Evolutionary conservation across 192 early-diverging fungal species (phyloP), one percentile per base, ranked within the genome.

Genomic region (Mortierella claussenii): DNA sequence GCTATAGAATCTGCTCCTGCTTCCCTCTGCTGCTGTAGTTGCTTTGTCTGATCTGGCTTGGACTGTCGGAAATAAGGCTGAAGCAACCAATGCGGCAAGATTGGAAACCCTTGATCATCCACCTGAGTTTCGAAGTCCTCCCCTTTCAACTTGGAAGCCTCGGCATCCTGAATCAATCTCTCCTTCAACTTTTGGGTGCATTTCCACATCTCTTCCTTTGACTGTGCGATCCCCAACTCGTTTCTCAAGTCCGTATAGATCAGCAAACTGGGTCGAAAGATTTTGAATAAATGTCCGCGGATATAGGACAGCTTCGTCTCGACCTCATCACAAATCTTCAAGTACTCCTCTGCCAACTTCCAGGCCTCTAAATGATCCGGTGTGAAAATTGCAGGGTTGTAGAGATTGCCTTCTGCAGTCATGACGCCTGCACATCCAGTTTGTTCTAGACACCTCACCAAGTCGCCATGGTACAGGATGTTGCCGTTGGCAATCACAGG

Each of bases 401-500:
- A 93, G 12, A 95, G 80, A 60, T 86, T 91, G 1, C 89, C 90
- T 68, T 94, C 93, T 13, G 96, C 97, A 9, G 92, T 86, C 98
- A 99, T 99, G 51, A 98, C 93, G 32, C 95, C 98, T 63, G 92
- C 93, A 27, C 86, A 92, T 26, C 92, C 93, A 11, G 97, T 99
- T 24, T 79, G 71, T 17, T 91, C 89, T 2, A 98, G 55, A 53
- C 96, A 98, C 3, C 85, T 75, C 57, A 93, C 87, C n/a, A 97
- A 81, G 58, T 99, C 97, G 78, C 97, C 93, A 27, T 83, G 81
- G 66, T 98, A 98, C 18, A 96, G 78, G 27, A 99, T 95, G 58
- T 99, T 98, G 26, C 98, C 98, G 70, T 99, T 99, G 48, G 96
- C 96, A 82, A 98, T 85, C 6, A 99, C 95, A 1, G 98, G 98